Conservation (phyloP, 140 eudicot genomes). For the Eryngium alpinum region DNA sequence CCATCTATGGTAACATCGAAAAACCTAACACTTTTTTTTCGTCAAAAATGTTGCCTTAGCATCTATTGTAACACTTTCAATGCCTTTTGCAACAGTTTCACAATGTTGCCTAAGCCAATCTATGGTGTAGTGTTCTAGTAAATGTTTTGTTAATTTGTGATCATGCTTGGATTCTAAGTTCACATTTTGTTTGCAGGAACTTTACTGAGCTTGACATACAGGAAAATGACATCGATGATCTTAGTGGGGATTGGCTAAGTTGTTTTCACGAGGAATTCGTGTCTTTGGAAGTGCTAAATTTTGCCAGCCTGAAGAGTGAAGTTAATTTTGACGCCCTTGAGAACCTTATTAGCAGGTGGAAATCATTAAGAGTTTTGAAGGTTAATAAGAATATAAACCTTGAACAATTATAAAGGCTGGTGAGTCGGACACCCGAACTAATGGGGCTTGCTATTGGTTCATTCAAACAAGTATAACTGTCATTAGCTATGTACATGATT, state of each 20-base stretch:
- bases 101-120: no score
- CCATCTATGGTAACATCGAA: no score
- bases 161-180: no score
- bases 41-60: no score
- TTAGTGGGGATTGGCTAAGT: slow-evolving; percentile 69
- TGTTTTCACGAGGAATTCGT: slow-evolving; percentile 62
- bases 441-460: slow-evolving; percentile 73
- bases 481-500: no score
- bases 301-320: slow-evolving; percentile 43
- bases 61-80: no score
- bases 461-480: no score
- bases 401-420: slow-evolving; percentile 48
- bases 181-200: slow-evolving; percentile 60
- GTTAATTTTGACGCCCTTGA: slow-evolving; percentile 66
- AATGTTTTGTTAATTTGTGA: no score
- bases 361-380: slow-evolving; percentile 45
- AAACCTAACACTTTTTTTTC: no score
- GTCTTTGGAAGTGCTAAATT: slow-evolving; percentile 55
- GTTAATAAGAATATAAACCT: slow-evolving; percentile 45
- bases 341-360: slow-evolving; percentile 64
- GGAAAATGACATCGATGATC: slow-evolving; percentile 59
- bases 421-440: slow-evolving; percentile 52
- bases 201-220: slow-evolving; percentile 68
- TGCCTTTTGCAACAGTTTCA: no score
- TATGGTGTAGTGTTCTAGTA: no score